These are phyloP conservation scores for Austroboletus olivaceoglutinosus DNA, from an alignment of 1,284 basidiomycete species.

Conservation along the genomic window DNA sequence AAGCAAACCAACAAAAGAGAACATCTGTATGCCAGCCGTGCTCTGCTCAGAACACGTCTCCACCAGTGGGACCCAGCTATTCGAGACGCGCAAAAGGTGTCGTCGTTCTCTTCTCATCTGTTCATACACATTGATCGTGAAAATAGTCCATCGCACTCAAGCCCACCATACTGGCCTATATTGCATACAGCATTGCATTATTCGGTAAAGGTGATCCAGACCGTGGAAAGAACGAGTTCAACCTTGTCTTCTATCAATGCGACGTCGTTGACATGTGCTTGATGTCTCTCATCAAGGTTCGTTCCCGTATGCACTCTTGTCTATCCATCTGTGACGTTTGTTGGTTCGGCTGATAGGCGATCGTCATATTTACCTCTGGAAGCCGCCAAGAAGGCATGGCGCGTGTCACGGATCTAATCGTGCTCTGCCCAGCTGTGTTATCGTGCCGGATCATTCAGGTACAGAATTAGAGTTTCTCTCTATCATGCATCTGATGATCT, in stretches of 20 bases:
- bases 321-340: background rate
- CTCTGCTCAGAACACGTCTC: background rate
- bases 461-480: background rate
- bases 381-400: background rate
- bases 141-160: background rate
- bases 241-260: background rate
- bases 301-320: background rate
- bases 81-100: background rate
- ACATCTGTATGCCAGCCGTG: background rate
- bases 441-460: background rate
- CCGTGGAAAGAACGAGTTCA: background rate
- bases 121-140: background rate
- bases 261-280: background rate
- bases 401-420: background rate
- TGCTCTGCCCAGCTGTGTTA: background rate
- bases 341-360: background rate
- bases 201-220: background rate
- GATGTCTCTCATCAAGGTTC: background rate
- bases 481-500: background rate
- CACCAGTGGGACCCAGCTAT: background rate
- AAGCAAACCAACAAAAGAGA: no score
- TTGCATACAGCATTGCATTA: background rate
- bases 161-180: background rate
- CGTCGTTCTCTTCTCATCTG: background rate
- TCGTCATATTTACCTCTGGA: background rate